Percentiles rank a stretch among this genome's conserved stretches.
phyloP scores from a whole-genome alignment of 306 rosid species.

The Casuarina cunninghamiana region DNA sequence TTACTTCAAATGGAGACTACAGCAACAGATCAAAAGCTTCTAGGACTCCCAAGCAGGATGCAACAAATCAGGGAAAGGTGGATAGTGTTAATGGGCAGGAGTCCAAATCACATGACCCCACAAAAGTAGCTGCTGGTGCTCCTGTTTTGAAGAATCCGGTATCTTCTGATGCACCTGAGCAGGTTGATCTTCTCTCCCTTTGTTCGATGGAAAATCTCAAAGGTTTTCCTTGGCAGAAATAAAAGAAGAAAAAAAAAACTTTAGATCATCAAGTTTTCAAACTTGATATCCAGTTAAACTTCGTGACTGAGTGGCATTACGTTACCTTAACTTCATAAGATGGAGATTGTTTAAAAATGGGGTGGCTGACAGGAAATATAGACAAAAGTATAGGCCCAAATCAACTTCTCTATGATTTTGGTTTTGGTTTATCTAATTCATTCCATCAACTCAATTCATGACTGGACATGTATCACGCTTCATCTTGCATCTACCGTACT shows the following conservation, averaged over 20 bases:
- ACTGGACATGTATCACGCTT: neutral
- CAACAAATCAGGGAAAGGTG: slow-evolving; percentile 30
- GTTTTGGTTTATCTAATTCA: neutral
- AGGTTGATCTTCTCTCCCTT: slow-evolving; percentile 45
- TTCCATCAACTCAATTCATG: neutral
- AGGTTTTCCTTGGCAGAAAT: slow-evolving; percentile 1
- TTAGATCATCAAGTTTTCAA: neutral
- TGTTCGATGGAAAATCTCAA: slow-evolving; percentile 18
- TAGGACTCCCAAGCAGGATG: slow-evolving; percentile 41
- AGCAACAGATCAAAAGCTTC: slow-evolving; percentile 48
- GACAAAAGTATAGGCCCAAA: neutral
- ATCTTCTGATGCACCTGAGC: slow-evolving; percentile 43
- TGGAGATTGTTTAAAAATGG: neutral
- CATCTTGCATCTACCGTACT: neutral
- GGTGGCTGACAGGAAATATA: too few relatives aligned
- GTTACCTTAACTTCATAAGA: neutral
- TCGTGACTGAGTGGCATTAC: neutral
- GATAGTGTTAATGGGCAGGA: slow-evolving; percentile 36
- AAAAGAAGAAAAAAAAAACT: neutral
- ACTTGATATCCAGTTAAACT: neutral
- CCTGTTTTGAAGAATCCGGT: slow-evolving; percentile 36
- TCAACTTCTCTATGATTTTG: neutral
- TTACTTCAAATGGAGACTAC: slow-evolving; percentile 51
- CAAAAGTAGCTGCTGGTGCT: slow-evolving; percentile 40
- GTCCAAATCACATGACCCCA: slow-evolving; percentile 34